Conservation (phyloP, 306 rosid species). For the Quercus glauca region DNA sequence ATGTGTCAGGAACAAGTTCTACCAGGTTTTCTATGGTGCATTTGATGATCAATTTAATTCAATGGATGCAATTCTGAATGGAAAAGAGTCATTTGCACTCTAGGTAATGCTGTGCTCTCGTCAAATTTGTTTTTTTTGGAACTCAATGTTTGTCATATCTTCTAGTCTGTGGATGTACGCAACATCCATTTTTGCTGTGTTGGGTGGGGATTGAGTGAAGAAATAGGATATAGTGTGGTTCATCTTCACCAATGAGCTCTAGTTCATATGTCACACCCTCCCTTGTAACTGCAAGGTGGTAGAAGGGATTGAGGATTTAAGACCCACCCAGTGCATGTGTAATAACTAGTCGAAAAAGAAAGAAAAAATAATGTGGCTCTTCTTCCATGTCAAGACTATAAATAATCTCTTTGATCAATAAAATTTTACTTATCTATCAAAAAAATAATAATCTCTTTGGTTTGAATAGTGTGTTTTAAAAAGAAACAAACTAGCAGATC, state of each 20-base stretch:
- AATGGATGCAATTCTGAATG: constrained; percentile 81
- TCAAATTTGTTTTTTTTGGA: constrained; percentile 21
- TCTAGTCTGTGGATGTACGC: background rate
- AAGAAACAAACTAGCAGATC: constrained; percentile 10
- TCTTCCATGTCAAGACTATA: background rate
- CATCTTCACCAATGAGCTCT: too few species aligned
- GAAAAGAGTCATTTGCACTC: constrained; percentile 74
- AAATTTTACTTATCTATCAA: too few species aligned
- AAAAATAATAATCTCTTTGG: background rate
- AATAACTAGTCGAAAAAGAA: too few species aligned
- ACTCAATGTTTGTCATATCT: constrained; percentile 8
- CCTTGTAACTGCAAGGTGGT: too few species aligned
- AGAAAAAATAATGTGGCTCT: background rate
- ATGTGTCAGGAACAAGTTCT: constrained; percentile 58
- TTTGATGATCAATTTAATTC: constrained; percentile 82
- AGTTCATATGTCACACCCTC: too few species aligned
- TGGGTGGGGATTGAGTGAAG: background rate
- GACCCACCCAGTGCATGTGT: too few species aligned
- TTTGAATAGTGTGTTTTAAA: background rate
- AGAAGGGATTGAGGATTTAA: too few species aligned
- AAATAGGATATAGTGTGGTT: background rate
- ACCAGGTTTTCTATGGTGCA: constrained; percentile 70
- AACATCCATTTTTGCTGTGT: background rate
- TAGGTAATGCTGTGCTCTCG: constrained; percentile 55
- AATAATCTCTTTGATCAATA: background rate